Evolutionary conservation across 225 moss, liverwort and hornwort genomes (phyloP), one percentile per base, ranked within the genome.

Genomic region (Sphagnum tenellum): DNA sequence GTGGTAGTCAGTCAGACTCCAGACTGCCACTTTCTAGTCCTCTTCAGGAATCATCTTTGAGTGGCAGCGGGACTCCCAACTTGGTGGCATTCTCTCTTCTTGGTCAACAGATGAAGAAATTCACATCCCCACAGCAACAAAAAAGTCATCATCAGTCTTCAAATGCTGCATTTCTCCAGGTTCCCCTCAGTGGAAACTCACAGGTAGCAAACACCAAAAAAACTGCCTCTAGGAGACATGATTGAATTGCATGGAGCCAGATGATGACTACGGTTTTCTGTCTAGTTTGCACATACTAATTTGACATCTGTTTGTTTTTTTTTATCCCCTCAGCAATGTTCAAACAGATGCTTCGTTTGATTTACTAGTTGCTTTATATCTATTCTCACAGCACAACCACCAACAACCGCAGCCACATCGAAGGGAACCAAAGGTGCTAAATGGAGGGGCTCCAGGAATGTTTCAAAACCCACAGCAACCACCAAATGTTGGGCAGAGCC

Each of bases 101-200:
- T 12, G 72, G 86, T 47, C 91, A 89, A 62, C 91, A 88, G 68
- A 52, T 92, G 67, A 76, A 71, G 4, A 77, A 80, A 82, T 45
- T 49, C 69, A 72, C 65, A 74, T 52, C 77, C 69, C 12, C 69
- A 64, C 7, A 68, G 69, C 79, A 79, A 57, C 78, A 75, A 14
- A 80, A 82, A n/a, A 78, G 72, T 14, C 73, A 66, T 7, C 69
- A 70, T 48, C 29, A 29, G 29, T 48, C 75, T 50, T 65, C 57
- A 49, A 78, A 73, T 6, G 70, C 82, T 67, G 64, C 86, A 8
- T 68, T 82, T 44, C 75, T 68, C 57, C 82, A 75, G 45, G 85
- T 89, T 65, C 75, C 90, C 12, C 50, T 85, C 12, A 82, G 76
- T 55, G 78, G 29, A 46, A 79, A 74, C 7, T 59, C 61, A 3